These are phyloP conservation scores for Nothophoma quercina DNA, from an alignment of 2,329 filamentous ascomycete species.

Conservation along the genomic window DNA sequence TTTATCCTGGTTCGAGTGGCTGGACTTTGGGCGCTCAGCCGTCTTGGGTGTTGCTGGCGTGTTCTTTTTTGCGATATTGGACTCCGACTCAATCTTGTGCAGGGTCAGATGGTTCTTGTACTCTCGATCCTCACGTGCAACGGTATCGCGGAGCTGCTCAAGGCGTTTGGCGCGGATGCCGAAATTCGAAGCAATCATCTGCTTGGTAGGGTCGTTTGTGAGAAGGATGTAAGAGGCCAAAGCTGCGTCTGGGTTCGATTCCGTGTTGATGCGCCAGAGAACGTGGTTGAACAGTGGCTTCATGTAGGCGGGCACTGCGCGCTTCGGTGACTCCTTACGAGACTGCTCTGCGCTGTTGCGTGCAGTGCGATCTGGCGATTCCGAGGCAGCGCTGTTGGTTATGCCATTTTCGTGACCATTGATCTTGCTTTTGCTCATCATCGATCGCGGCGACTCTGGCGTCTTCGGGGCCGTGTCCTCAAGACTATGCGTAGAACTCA, in stretches of 20 bases:
- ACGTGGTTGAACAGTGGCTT: constrained; percentile 61
- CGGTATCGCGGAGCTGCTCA: constrained; percentile 58
- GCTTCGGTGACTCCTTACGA: constrained; percentile 35
- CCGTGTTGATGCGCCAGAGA: constrained; percentile 60
- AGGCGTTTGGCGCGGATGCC: constrained; percentile 59
- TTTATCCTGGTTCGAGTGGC: constrained; percentile 28
- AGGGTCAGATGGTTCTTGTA: constrained; percentile 51
- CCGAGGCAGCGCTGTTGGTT: constrained; percentile 26
- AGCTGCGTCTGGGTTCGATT: constrained; percentile 55
- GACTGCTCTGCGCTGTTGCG: constrained; percentile 39
- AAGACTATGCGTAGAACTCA: constrained; percentile 55
- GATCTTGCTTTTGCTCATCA: constrained; percentile 36
- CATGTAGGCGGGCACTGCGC: constrained; percentile 49
- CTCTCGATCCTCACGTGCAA: constrained; percentile 59
- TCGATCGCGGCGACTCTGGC: constrained; percentile 51
- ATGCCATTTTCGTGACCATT: constrained; percentile 28
- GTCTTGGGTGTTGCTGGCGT: constrained; percentile 22
- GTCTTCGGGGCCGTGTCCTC: constrained; percentile 47
- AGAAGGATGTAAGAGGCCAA: constrained; percentile 61
- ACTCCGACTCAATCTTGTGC: constrained; percentile 48
- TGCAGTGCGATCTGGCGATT: constrained; percentile 38
- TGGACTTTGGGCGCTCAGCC: constrained; percentile 39
- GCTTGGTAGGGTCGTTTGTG: constrained; percentile 58
- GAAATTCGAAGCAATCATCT: constrained; percentile 57
- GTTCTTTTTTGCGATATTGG: constrained; percentile 25